Evolutionary conservation across 768 basidiomycete genomes (phyloP), one percentile per base, ranked within the genome.

Genomic region (Cystobasidium tubakii): DNA sequence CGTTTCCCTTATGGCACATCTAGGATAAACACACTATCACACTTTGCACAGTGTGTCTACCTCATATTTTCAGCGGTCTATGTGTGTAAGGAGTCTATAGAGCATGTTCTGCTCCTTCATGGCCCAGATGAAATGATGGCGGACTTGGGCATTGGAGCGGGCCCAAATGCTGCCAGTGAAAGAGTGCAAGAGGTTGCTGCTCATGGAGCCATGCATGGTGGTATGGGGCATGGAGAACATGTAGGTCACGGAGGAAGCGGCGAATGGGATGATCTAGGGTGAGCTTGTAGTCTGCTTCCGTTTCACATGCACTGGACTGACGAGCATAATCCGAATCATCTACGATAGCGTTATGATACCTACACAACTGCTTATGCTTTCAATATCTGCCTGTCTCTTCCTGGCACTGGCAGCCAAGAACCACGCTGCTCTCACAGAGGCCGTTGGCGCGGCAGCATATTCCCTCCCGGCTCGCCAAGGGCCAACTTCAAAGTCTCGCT

Each of bases 1-100:
- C 81, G 83, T 72, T 81, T 83, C 77, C 83, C 84, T 27, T 92
- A 83, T 78, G 90, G 75, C 62, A 65, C 77, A 21, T 75, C 78
- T 19, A 78, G 83, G 12, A 73, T 81, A 55, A 65, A 79, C 17
- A 78, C 82, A 1, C 76, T 83, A 1, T 75, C 73, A 12, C 77
- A 78, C 66, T 99, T 98, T 78, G 87, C 91, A 0, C 95, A 97
- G 78, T 87, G 88, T 12, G 90, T 99, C 15, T 98, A 96, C 81
- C 84, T 99, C 71, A 87, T 95, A 83, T 99, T 98, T 80, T 87
- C 92, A 0, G 88, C 91, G 0, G 89, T 97, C 1, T 99, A 98
- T 82, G 89, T 98, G 21, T 93, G 92, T 78, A 98, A 99, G 79
- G 96, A 99, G 84, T 90, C 93, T 0, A 84, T 98, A 2, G 95